Conservation (phyloP, 345 rosid genomes). For the Euphorbia peplus region DNA sequence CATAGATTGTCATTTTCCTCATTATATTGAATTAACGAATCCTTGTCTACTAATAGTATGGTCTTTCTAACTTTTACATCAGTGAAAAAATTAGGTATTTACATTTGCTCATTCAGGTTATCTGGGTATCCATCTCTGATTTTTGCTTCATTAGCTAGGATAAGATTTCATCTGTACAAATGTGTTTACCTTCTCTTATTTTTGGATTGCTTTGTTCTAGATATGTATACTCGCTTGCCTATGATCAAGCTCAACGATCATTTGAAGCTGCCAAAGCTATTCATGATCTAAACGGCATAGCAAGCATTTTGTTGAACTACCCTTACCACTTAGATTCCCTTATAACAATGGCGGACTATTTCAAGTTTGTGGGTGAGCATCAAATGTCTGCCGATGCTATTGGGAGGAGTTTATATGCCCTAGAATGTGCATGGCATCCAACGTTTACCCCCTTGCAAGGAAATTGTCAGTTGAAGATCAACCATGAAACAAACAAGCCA, state of each 20-base stretch:
- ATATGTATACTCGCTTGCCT: slow-evolving; percentile 55
- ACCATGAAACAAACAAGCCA: slow-evolving; percentile 77
- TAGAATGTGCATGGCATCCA: slow-evolving; percentile 92
- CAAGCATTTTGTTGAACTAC: slow-evolving; percentile 55
- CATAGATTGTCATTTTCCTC: not conserved
- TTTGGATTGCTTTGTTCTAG: slow-evolving; percentile 26
- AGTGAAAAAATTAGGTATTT: not conserved
- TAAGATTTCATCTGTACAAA: not conserved
- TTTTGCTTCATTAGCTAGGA: not conserved
- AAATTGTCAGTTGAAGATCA: slow-evolving; percentile 64
- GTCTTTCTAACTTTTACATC: not conserved
- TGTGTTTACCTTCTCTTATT: slow-evolving; percentile 3
- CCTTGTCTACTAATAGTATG: not conserved
- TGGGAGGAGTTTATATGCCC: slow-evolving; percentile 72
- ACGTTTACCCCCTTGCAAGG: slow-evolving; percentile 72
- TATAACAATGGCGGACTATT: slow-evolving; percentile 85
- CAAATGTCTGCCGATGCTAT: slow-evolving; percentile 83
- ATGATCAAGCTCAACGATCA: slow-evolving; percentile 64
- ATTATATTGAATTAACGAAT: not conserved
- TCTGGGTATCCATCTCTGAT: not conserved
- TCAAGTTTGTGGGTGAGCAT: slow-evolving; percentile 75
- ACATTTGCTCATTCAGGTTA: not conserved
- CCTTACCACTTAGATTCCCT: slow-evolving; percentile 94
- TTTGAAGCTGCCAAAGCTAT: slow-evolving; percentile 82
- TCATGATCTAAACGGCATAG: slow-evolving; percentile 81